Conservation (phyloP, 2,329 filamentous ascomycete species). For the Exserohilum rostratum region DNA sequence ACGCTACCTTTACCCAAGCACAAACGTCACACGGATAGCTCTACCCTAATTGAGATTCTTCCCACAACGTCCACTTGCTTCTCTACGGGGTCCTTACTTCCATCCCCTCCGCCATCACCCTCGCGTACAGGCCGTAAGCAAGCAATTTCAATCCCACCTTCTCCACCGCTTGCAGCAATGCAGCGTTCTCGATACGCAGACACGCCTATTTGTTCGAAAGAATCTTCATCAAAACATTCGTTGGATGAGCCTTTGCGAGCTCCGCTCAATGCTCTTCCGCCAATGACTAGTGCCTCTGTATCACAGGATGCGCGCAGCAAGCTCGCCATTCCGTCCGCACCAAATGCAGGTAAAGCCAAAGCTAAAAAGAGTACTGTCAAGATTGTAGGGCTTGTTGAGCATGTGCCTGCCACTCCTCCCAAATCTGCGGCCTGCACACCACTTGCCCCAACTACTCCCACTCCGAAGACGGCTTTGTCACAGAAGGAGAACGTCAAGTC, state of each 20-base stretch:
- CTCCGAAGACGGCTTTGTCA: background rate
- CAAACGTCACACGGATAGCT: background rate
- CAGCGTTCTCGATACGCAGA: slow-evolving; percentile 16
- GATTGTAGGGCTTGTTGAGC: slow-evolving; percentile 26
- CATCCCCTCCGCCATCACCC: slow-evolving; percentile 16
- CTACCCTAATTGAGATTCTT: background rate
- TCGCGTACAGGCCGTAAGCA: background rate
- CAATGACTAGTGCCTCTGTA: background rate
- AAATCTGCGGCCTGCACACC: background rate
- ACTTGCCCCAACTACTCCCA: background rate
- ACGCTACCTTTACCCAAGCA: slow-evolving; percentile 8
- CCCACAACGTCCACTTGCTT: background rate
- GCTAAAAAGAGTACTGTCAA: slow-evolving; percentile 41
- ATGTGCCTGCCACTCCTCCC: background rate
- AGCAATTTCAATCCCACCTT: background rate
- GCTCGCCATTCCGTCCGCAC: slow-evolving; percentile 31
- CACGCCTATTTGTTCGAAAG: slow-evolving; percentile 2
- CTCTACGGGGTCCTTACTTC: background rate
- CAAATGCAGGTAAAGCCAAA: slow-evolving; percentile 20
- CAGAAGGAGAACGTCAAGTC: slow-evolving; percentile 5
- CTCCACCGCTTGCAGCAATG: slow-evolving; percentile 14
- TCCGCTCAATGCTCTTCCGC: background rate
- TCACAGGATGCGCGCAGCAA: slow-evolving; percentile 22
- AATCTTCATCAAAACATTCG: background rate
- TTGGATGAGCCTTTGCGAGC: background rate